A percentile compares a stretch with the other conserved stretches of the same genome.
Conservation (phyloP, 345 rosid genomes). For the Melastoma malabathricum region DNA sequence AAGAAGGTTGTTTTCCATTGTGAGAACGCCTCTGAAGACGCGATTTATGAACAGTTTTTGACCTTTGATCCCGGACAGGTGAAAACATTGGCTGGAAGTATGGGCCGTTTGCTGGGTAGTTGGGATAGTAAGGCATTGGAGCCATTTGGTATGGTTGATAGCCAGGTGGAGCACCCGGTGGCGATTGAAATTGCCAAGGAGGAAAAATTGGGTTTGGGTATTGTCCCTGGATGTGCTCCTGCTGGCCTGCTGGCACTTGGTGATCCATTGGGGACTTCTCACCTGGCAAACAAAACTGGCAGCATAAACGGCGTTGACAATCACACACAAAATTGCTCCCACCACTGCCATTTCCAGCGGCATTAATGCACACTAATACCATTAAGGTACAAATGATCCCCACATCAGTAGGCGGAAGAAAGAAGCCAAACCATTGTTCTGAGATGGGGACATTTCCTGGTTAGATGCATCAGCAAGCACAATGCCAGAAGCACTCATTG, state of each 20-base stretch:
- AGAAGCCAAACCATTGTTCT: too few relatives aligned
- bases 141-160: slow-evolving; percentile 86
- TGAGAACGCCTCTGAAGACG: slow-evolving; percentile 48
- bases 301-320: too few relatives aligned
- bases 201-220: slow-evolving; percentile 65
- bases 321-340: too few relatives aligned
- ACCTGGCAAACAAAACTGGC: slow-evolving; percentile 27
- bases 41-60: slow-evolving; percentile 39
- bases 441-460: slow-evolving; percentile 18
- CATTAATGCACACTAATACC: too few relatives aligned
- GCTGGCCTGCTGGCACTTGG: slow-evolving; percentile 30
- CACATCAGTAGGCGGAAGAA: too few relatives aligned
- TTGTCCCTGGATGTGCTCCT: slow-evolving; percentile 60
- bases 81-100: slow-evolving; percentile 54
- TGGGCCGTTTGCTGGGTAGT: slow-evolving; percentile 49
- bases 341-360: too few relatives aligned
- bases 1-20: slow-evolving; percentile 32
- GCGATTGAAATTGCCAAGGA: slow-evolving; percentile 84
- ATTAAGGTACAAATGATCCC: too few relatives aligned
- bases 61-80: slow-evolving; percentile 46
- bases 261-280: slow-evolving; percentile 41
- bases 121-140: slow-evolving; percentile 68
- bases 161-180: slow-evolving; percentile 58
- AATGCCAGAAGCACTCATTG: slow-evolving; percentile 52
- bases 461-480: slow-evolving; percentile 37